These are phyloP conservation scores for Leishmania guyanensis DNA, from an alignment of 208 protist species.

Conservation along the genomic window DNA sequence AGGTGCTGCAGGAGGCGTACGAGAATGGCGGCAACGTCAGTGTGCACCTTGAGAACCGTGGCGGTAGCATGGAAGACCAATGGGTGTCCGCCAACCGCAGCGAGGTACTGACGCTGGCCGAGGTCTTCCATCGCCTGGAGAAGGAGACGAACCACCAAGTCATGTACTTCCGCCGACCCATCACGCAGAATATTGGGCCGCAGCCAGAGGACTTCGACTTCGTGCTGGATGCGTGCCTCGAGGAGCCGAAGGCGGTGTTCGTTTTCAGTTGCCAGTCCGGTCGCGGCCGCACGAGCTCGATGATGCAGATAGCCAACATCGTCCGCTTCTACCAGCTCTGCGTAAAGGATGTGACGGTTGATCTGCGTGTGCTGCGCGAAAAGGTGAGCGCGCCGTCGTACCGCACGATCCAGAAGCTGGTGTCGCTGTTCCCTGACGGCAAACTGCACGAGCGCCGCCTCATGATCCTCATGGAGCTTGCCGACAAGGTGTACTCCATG, in stretches of 20 bases:
- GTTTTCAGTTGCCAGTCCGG: constrained; percentile 90
- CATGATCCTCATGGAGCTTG: constrained; percentile 76
- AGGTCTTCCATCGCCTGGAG: constrained; percentile 59
- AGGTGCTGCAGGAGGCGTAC: constrained; percentile 81
- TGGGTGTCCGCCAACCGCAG: constrained; percentile 75
- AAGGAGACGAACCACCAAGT: constrained; percentile 46
- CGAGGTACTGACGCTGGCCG: constrained; percentile 62
- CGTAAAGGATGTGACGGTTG: constrained; percentile 66
- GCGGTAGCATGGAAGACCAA: constrained; percentile 83
- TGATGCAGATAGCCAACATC: constrained; percentile 89
- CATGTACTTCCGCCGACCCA: constrained; percentile 76
- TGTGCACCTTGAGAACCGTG: constrained; percentile 63
- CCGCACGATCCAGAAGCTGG: constrained; percentile 86
- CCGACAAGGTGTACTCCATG: constrained; percentile 89
- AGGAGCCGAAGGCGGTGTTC: constrained; percentile 75
- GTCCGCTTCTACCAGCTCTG: constrained; percentile 89
- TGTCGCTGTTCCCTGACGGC: constrained; percentile 87
- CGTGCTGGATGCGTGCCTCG: constrained; percentile 74
- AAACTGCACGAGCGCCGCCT: constrained; percentile 87
- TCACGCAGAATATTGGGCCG: constrained; percentile 81
- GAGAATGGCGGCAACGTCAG: constrained; percentile 89
- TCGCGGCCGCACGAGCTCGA: constrained; percentile 76
- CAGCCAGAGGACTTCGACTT: constrained; percentile 88
- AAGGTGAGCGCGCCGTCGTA: constrained; percentile 53
- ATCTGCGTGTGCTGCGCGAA: constrained; percentile 70